Base-by-base conservation (phyloP, 2,329 filamentous ascomycete species). In the Colletotrichum falcatum region DNA sequence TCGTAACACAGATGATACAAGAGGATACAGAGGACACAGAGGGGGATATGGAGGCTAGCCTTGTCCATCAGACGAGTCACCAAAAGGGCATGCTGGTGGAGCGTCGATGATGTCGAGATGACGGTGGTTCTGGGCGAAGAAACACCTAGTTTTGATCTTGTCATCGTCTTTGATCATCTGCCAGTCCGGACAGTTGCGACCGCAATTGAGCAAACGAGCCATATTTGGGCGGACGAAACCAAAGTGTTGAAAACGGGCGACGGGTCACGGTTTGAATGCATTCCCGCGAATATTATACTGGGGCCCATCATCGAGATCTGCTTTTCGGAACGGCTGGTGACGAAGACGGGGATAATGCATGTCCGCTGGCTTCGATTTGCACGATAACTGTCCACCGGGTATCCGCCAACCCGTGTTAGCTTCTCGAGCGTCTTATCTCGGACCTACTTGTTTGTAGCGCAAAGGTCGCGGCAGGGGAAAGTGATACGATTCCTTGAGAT, bases 311-410 rank as follows among this genome's bases (percentile, higher is more conserved):
- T 65, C 61, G 53, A 65, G 53, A 65, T 65, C 23, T 33, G 35
- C 11, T 11, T 33, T 14, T 49, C 42, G 26, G 35, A 37, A 44
- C 61, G 28, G 35, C 48, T 7, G 59, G 44, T 42, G 42, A 33
- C n/a, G 56, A 42, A 63, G 58, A 71, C 65, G 46, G 68, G 68
- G 58, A 62, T 67, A 44, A 67, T 67, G 64, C 64, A 61, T 66
- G 63, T n/a, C 51, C 35, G 42, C 48, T 39, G 64, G 37, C 23
- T 16, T 35, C 11, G n/a, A 44, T 49, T 51, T 42, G 63, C 63
- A 67, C 58, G 44, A 70, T 42, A 67, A 26, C 42, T 23, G 35
- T 26, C 16, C 51, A 35, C 61, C 53, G 58, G 64, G 67, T 33
- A 62, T 28, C 44, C 35, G 28, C 51, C 30, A 58, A 14, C n/a